Evolutionary conservation across 2,329 filamentous ascomycete genomes (phyloP).

Genomic region (Scleromitrula shiraiana): DNA sequence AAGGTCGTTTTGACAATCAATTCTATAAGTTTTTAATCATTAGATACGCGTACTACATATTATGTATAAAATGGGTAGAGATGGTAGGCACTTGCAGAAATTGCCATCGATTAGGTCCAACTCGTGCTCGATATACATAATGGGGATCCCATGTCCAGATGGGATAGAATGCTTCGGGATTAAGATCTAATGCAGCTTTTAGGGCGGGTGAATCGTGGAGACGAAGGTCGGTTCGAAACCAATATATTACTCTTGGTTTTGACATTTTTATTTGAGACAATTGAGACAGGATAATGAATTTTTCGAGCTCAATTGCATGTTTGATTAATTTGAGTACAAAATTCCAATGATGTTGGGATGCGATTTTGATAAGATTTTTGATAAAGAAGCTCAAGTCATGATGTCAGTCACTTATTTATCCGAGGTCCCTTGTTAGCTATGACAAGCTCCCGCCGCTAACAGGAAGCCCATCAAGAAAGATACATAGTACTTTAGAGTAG

Average conservation of each 20-base stretch:
- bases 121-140: conserved; percentile 65
- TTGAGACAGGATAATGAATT: no score
- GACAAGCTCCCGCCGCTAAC: no score
- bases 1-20: conserved; percentile 67
- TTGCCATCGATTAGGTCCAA: conserved; percentile 66
- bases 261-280: no score
- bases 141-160: conserved; percentile 78
- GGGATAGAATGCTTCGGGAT: conserved; percentile 62
- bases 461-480: no score
- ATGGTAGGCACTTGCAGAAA: conserved; percentile 43
- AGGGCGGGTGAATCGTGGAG: conserved; percentile 71
- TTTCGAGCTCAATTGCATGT: no score
- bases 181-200: conserved; percentile 60
- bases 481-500: no score
- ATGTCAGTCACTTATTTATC: no score
- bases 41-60: not conserved
- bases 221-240: conserved; percentile 72
- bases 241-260: conserved; percentile 58
- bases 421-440: no score
- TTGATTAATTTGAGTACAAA: no score
- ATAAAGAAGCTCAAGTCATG: no score
- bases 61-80: not conserved
- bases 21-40: conserved; percentile 32
- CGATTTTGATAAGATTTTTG: no score
- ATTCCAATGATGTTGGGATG: no score